A percentile compares a stretch with the other conserved stretches of the same genome.
phyloP scores from a whole-genome alignment of 2,329 filamentous ascomycete genomes.

The Thielaviopsis punctulata region DNA sequence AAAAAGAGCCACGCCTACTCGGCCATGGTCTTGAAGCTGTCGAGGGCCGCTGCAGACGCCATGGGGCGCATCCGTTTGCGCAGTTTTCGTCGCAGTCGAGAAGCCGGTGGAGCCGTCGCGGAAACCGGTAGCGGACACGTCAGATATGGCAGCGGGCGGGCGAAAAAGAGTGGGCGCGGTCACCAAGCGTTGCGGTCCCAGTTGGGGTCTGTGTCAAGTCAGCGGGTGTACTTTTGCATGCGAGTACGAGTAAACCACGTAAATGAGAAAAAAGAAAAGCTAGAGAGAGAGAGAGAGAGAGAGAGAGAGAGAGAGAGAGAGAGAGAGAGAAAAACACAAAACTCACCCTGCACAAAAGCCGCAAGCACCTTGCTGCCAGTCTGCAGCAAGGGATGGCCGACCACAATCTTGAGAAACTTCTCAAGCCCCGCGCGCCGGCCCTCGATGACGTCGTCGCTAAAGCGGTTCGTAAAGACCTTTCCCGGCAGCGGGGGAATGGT shows the following conservation, averaged over 20 bases:
- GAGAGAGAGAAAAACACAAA: neutral
- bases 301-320: neutral
- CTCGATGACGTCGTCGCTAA: constrained; percentile 97
- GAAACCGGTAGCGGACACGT: neutral
- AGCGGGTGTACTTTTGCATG: no score
- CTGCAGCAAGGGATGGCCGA: constrained; percentile 88
- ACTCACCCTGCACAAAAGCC: constrained; percentile 81
- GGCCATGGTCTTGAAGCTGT: neutral
- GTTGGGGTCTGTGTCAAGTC: constrained; percentile 47
- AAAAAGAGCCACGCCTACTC: neutral
- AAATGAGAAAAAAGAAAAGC: no score
- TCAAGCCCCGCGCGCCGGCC: constrained; percentile 80
- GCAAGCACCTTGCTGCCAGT: constrained; percentile 94
- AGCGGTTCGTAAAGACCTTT: constrained; percentile 95
- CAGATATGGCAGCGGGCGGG: neutral
- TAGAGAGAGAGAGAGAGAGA: neutral
- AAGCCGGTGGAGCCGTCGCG: neutral
- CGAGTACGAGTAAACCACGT: no score
- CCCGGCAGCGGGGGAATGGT: constrained; percentile 91
- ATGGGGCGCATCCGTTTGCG: neutral
- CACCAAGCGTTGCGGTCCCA: constrained; percentile 88
- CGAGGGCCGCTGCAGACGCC: neutral
- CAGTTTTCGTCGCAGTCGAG: neutral
- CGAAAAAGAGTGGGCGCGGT: constrained; percentile 16
- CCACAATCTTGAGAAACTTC: constrained; percentile 92